Percentiles rank a stretch among this genome's conserved stretches.
Evolutionary conservation across 2,329 filamentous ascomycete species (phyloP).

Genomic region (Ceratocystis cubensis): DNA sequence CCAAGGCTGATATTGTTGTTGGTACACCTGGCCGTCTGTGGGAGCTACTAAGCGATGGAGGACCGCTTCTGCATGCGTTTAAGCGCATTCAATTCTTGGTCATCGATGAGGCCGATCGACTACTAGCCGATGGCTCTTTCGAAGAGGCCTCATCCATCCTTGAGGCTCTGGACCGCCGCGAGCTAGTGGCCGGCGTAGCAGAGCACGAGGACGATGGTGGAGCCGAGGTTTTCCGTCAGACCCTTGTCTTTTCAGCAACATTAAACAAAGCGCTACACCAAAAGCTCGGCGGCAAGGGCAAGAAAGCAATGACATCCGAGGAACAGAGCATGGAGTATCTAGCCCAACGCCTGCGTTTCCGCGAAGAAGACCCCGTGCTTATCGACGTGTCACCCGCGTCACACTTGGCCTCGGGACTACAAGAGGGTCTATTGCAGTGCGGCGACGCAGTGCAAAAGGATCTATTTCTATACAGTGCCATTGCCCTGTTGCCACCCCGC

Average conservation of each 20-base stretch:
- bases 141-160: constrained; percentile 88
- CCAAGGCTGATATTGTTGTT: constrained; percentile 80
- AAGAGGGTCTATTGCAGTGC: constrained; percentile 86
- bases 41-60: constrained; percentile 76
- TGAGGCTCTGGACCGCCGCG: constrained; percentile 58
- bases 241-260: constrained; percentile 90
- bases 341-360: constrained; percentile 61
- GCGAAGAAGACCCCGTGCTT: constrained; percentile 71
- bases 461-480: constrained; percentile 78
- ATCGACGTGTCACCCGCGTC: constrained; percentile 81
- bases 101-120: constrained; percentile 83
- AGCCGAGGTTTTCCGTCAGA: constrained; percentile 51
- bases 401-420: constrained; percentile 76
- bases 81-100: constrained; percentile 69
- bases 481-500: constrained; percentile 68
- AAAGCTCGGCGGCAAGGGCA: constrained; percentile 70
- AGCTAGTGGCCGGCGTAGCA: constrained; percentile 38
- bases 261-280: constrained; percentile 86
- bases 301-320: constrained; percentile 41
- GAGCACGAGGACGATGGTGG: constrained; percentile 41
- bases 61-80: constrained; percentile 56
- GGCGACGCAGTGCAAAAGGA: constrained; percentile 83
- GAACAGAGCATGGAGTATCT: constrained; percentile 77
- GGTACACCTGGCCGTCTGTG: constrained; percentile 85
- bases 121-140: constrained; percentile 87